Evolutionary conservation across 164 flowering plant species (phyloP), one percentile per base, ranked within the genome.

Genomic region (Berberis thunbergii): DNA sequence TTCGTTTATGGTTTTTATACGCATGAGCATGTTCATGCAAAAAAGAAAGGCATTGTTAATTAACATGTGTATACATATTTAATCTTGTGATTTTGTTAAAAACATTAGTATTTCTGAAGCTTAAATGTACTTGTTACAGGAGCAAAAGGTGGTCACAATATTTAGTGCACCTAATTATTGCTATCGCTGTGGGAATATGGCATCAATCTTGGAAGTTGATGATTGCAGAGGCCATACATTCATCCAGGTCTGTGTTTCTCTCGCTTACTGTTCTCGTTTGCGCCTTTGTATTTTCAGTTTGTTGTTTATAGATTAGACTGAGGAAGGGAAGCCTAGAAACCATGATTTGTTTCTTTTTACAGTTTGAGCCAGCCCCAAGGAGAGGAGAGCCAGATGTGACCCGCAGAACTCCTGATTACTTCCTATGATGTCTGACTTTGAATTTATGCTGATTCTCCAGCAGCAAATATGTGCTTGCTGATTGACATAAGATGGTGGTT

Each of bases 291-390:
- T 11, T 48, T 48, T 48, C 50, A 52, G 13, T 10, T 52, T 12
- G 54, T 4, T 52, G 54, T 10, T 12, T 11, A 10, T 52, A 26
- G 4, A 11, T 4, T 10, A 1, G n/a, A 52, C n/a, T 52, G 1
- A 2, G 54, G 2, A 4, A 7, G n/a, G 4, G 8, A 56, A 26
- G 8, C n/a, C 3, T 58, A 42, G n/a, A 49, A 52, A 55, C 49
- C 13, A 11, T 7, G 4, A 50, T 2, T 70, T 43, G 9, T 43
- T 56, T 2, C 67, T 59, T 50, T 39, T 52, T n/a, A 72, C 89
- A 91, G 98, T 91, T 91, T 81, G 98, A 91, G 68, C 98, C 98
- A 62, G 96, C 98, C 72, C 98, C 98, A 43, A 81, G 98, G 82
- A 82, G 98, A 73, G 98, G 98, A 48, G 98, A 91, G 78, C 98